Evolutionary conservation across 1,284 basidiomycete species (phyloP), one percentile per base, ranked within the genome.

Genomic region (Tilletiopsis washingtonensis): DNA sequence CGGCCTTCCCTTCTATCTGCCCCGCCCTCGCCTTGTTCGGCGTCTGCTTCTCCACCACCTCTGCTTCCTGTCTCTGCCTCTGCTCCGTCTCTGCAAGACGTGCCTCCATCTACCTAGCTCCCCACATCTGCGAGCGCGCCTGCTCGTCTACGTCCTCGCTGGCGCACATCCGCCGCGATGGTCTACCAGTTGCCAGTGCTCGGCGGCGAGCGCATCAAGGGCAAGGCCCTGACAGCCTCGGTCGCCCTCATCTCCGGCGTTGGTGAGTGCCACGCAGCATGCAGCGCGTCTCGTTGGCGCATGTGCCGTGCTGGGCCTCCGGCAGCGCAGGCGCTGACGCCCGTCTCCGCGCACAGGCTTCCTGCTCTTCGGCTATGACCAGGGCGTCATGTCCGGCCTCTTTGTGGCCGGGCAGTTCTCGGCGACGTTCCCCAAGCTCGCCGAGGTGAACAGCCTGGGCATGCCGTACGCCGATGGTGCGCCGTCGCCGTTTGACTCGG

Each of bases 381-480:
- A 82, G 59, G 81, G 81, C 53, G 81, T 82, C 27, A 82, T 83
- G 81, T 80, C 79, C 37, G 79, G 81, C 2, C 73, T 83, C 17
- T 50, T 48, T 26, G 25, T 17, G 12, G 43, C 49, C 3, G 21
- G 43, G 5, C 21, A 49, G 36, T 59, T 59, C 37, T 32, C 47
- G 21, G 19, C 32, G 1, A 47, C 54, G 34, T 61, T 61, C 40
- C 59, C 59, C 6, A 40, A 41, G 29, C 45, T 61, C 17, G 49
- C 50, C 4, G 47, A 50, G 24, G 23, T 46, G 6, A 23, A 12
- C 14, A 32, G 23, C n/a, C 17, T 26, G 6, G 46, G 34, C n/a
- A 19, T 17, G n/a, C 26, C 47, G 11, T 17, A 26, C 21, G 24
- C 37, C 15, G 19, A 40, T 24, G 60, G 61, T 38, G 41, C 40